Percentiles rank a stretch among this genome's conserved stretches.
Conservation (phyloP, 208 protist genomes). For the Leishmania amazonensis region DNA sequence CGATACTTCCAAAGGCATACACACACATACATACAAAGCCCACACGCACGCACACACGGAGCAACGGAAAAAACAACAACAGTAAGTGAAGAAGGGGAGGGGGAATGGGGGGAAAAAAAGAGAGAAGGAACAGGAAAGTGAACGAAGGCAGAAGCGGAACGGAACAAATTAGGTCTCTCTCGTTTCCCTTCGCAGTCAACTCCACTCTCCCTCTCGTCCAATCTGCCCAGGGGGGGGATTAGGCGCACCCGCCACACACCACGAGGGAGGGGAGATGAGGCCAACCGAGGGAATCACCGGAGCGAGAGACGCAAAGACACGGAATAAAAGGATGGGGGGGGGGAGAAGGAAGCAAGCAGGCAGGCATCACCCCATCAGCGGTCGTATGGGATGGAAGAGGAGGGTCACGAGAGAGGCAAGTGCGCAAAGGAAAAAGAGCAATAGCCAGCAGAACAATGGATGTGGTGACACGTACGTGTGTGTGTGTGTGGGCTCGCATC, state of each 20-base stretch:
- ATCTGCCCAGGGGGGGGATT: no score
- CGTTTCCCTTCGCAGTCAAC: neutral
- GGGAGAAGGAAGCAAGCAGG: neutral
- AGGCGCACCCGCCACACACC: neutral
- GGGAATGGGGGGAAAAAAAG: neutral
- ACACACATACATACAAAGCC: neutral
- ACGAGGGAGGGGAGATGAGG: neutral
- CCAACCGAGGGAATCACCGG: neutral
- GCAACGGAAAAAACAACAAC: neutral
- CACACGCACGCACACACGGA: neutral
- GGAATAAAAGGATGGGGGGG: neutral
- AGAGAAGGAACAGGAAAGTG: neutral
- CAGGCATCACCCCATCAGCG: neutral
- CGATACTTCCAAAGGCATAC: neutral
- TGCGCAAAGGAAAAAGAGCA: slow-evolving; percentile 8
- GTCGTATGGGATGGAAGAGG: neutral
- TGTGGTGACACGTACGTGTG: neutral
- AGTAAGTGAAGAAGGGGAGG: neutral
- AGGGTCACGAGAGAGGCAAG: neutral
- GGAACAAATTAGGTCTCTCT: neutral
- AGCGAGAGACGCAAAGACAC: neutral
- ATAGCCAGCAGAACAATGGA: slow-evolving; percentile 11
- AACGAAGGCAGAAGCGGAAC: neutral
- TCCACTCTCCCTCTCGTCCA: no score
- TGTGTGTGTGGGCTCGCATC: neutral